Evolutionary conservation across 352 stramenopile genomes (phyloP), one percentile per base, ranked within the genome.

Genomic region (Globisporangium spiculum): DNA sequence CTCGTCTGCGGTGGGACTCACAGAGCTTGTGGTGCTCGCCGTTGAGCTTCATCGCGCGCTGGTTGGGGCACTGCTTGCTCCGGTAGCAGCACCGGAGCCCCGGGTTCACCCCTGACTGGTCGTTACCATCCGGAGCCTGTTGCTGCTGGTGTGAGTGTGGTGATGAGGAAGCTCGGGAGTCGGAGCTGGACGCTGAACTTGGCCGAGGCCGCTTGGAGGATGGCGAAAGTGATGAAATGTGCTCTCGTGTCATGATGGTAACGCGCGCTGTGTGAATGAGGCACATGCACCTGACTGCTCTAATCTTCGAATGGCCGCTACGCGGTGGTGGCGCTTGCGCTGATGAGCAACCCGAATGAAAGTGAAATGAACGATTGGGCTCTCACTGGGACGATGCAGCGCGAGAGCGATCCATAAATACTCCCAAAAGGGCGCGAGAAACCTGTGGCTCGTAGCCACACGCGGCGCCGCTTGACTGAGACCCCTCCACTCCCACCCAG

Each of bases 21-120:
- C 77, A 84, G 22, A 84, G 72, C 26, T 71, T 70, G 50, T 84
- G 77, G 30, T 56, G 55, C 22, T 81, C 70, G 5, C 77, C 75
- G 55, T 80, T 82, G 30, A 75, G 62, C 48, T 84, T 84, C 63
- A 74, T 59, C 9, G 77, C 75, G 54, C 77, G 75, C 16, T 69
- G 58, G 46, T 78, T 76, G 7, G 41, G 38, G 54, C 77, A 84
- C 14, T 57, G 41, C 63, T 81, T 81, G 69, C 72, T 77, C 36
- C 65, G 68, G 52, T 82, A 82, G 16, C 38, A 61, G 44, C 74
- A 80, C 3, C 16, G 24, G 8, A 58, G 24, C 3, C 52, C 16
- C 18, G 7, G 46, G 5, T 24, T 53, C 4, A 53, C 5, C 46
- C 26, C 46, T 46, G 38, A 46, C 12, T 18, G 38, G 38, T 46